Evolutionary conservation across 805 yeast genomes (phyloP), one percentile per base, ranked within the genome.

Genomic region (Scheffersomyces lignosus): DNA sequence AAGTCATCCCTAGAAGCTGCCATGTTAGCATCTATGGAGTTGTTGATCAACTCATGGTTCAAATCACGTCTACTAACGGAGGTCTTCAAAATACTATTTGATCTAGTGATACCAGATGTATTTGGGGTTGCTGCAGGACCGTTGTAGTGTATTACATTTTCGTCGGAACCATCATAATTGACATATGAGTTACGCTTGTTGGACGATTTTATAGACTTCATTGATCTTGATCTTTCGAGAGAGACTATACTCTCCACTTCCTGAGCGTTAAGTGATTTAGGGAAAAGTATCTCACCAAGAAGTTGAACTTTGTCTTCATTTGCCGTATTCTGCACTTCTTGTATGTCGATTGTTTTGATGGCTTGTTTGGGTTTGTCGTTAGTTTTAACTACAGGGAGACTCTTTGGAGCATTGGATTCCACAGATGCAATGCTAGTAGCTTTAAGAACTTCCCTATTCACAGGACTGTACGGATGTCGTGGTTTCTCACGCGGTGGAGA

Each of bases 161-260:
- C 73, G 36, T 69, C 70, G 10, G 64, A 58, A 5, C 73, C 73
- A 31, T 62, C 49, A 42, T 66, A 69, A 37, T 68, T 67, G 14
- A 62, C 58, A 43, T 57, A 69, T 17, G 71, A 64, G 37, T 58
- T 65, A 15, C 74, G 44, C 31, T 56, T 52, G 31, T 49, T 57
- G 12, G 69, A 60, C n/a, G n/a, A n/a, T 36, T 50, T 64, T n/a
- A 72, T 56, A 0, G 88, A 81, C 51, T 76, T 72, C 65, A 75
- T 66, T 4, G 81, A 75, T 33, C 79, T 53, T 5, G 84, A 76
- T 41, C 90, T 70, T 56, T 86, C 95, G 29, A 86, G 53, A 5
- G 83, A 74, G 2, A 83, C 82, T 39, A 86, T 86, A 31, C 86
- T 80, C 45, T 82, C 86, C 8, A 86, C 85, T 51, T 86, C 95